Evolutionary conservation across 2,329 filamentous ascomycete genomes (phyloP), one percentile per base, ranked within the genome.

Genomic region (Ophiosphaerella herpotricha): DNA sequence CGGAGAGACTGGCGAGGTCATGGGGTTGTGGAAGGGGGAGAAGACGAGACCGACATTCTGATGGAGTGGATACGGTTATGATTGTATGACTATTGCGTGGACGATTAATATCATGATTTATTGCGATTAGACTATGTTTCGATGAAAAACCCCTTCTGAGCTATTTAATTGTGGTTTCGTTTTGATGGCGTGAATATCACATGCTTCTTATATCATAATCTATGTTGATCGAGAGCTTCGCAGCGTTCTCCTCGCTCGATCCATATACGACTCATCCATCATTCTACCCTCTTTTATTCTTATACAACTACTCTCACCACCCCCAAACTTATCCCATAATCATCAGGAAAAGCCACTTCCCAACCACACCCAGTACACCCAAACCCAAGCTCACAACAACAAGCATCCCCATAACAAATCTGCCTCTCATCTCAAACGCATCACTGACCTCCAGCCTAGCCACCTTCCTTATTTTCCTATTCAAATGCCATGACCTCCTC

Each of bases 1-100:
- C 59, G 78, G 83, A 70, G 59, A 78, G 66, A 86, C 80, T 21
- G 84, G 83, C 2, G 82, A 85, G 61, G 67, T 85, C 24, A 79
- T 87, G 79, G 85, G 85, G 0, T 74, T 85, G 35, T 85, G 83
- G 82, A 81, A 78, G 58, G 82, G 81, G 2, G 83, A 85, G 51
- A 78, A 77, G 56, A 80, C 80, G 41, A 79, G 80, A 60, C 77
- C 75, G 18, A 69, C 65, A 6, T 71, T 72, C 38, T 72, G 14
- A 33, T 21, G n/a, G 56, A 16, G 23, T 32, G 29, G 41, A 40
- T 12, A 8, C 14, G 26, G 33, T 33, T 24, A 54, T 33, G 44
- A 55, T 36, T 57, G 50, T 58, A 58, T 9, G 45, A 60, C 33
- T 50, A 52, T 54, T 47, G 26, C 11, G 11, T 29, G 6, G 26